Base-by-base conservation (phyloP, 2,329 filamentous ascomycete genomes). In the Colletotrichum sp. region DNA sequence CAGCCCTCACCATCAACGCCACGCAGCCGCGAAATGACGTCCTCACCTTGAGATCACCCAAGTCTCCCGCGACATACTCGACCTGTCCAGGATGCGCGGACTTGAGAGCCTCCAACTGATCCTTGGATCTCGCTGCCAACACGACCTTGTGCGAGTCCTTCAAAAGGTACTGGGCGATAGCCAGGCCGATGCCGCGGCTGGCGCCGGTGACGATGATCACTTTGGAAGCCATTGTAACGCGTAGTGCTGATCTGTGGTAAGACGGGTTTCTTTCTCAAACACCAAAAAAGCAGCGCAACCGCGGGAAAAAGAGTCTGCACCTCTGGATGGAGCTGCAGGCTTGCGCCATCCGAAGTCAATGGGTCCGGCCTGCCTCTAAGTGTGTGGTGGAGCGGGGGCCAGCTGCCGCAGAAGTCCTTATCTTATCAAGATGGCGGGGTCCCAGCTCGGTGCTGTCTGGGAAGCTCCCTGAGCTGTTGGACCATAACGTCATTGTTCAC, bases 131-230 rank as follows among this genome's bases (percentile, higher is more conserved):
- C 8, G 92, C 91, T 12, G 92, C 89, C 18, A 92, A 82, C 48
- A 93, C 89, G 18, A 93, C 87, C 73, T 90, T 91, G 84, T 93
- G 91, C 1, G 86, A 87, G 57, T 87, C 85, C 24, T 83, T 81
- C 9, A 93, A 83, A 34, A 93, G 85, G 61, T 87, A 84, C 55
- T 88, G 83, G 4, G 90, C 85, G 9, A 92, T 84, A 75, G 90
- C 90, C 13, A 92, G 86, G 64, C 92, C 92, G 68, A 93, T 90
- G 30, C 92, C 92, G 73, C 91, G 90, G 83, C 91, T 93, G 21
- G 91, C 91, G 34, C 92, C 92, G 4, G 92, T 93, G 39, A 96
- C 87, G 75, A 96, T 92, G 81, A 96, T 91, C 26, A 91, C 92
- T 82, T 95, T 94, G 9, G 89, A 83, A n/a, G 86, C 68, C 85